Evolutionary conservation across 2,329 filamentous ascomycete species (phyloP), one percentile per base, ranked within the genome.

Genomic region (Chaetomiaceae sp.): DNA sequence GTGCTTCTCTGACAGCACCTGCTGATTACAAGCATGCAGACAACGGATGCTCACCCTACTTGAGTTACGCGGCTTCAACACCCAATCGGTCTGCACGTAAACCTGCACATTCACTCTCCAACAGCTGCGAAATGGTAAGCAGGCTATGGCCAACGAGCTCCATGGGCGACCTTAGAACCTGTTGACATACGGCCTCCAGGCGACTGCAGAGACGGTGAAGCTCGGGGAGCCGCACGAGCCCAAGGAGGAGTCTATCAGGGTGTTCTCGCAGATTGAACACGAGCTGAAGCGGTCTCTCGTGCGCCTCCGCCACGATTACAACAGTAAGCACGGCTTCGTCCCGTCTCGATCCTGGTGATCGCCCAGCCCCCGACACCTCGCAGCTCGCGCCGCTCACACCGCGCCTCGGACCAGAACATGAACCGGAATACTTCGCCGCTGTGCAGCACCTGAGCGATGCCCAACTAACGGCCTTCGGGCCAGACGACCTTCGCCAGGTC

Each of bases 351-450:
- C 22, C 22, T 37, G n/a, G n/a, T n/a, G n/a, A n/a, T n/a, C n/a
- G n/a, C n/a, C n/a, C n/a, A n/a, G n/a, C n/a, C n/a, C n/a, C n/a
- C n/a, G n/a, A n/a, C n/a, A n/a, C n/a, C n/a, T n/a, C n/a, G n/a
- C n/a, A n/a, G n/a, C n/a, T 17, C 2, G 15, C 35, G 22, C 26
- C 17, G 52, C 39, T 35, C 30, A 44, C 18, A 38, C 32, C 24
- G 18, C 22, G 22, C 9, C 22, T 15, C 3, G 3, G 11, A 22
- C 9, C 35, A 74, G 74, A 78, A 56, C 75, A 79, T 53, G 75
- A 78, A 52, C 68, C 68, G 8, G 69, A 74, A 50, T 77, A 76
- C 60, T 79, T 79, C 64, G 68, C 69, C n/a, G 68, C 72, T 2
- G 72, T 72, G 42, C 41, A 49, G 26, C 53, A 65, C 54, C 62